Evolutionary conservation across 2,329 filamentous ascomycete genomes (phyloP).

Genomic region (Colletotrichum godetiae): DNA sequence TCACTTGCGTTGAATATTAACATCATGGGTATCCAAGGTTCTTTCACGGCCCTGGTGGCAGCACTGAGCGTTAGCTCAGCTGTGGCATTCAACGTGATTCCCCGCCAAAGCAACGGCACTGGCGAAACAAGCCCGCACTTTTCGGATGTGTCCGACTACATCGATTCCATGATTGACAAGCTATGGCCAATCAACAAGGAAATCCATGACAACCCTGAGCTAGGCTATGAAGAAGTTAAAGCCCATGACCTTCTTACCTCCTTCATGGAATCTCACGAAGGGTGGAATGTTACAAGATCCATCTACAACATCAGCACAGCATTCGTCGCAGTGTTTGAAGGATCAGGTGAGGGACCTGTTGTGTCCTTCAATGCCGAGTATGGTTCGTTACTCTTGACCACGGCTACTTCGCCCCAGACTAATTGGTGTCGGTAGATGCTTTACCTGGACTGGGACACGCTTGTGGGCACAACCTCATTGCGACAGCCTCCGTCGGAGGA

Average conservation of each 20-base stretch:
- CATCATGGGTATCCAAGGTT: constrained; percentile 2
- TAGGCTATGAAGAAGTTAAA: constrained; percentile 54
- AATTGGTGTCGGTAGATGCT: constrained; percentile 44
- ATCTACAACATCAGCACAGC: constrained; percentile 56
- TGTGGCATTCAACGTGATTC: constrained; percentile 1
- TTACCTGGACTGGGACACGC: constrained; percentile 50
- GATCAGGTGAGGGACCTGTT: constrained; percentile 47
- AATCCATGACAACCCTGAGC: constrained; percentile 57
- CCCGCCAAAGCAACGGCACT: constrained; percentile 14
- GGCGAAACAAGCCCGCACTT: constrained; percentile 19
- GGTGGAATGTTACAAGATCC: constrained; percentile 52
- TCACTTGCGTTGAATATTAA: too few species aligned
- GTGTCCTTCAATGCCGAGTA: constrained; percentile 57
- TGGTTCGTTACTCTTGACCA: constrained; percentile 33
- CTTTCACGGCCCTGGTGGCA: constrained; percentile 7
- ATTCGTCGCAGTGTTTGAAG: constrained; percentile 54
- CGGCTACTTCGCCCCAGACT: background rate
- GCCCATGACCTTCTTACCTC: constrained; percentile 54
- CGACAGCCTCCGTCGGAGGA: constrained; percentile 57
- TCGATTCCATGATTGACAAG: constrained; percentile 34
- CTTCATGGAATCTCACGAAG: constrained; percentile 48
- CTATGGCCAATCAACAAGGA: constrained; percentile 53
- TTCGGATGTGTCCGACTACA: constrained; percentile 33
- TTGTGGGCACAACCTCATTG: constrained; percentile 55
- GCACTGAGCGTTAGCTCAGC: constrained; percentile 1